A percentile compares a stretch with the other conserved stretches of the same genome.
These are phyloP conservation scores for Metarhizium sp. DNA, from an alignment of 2,329 filamentous ascomycete genomes.

Conservation along the genomic window DNA sequence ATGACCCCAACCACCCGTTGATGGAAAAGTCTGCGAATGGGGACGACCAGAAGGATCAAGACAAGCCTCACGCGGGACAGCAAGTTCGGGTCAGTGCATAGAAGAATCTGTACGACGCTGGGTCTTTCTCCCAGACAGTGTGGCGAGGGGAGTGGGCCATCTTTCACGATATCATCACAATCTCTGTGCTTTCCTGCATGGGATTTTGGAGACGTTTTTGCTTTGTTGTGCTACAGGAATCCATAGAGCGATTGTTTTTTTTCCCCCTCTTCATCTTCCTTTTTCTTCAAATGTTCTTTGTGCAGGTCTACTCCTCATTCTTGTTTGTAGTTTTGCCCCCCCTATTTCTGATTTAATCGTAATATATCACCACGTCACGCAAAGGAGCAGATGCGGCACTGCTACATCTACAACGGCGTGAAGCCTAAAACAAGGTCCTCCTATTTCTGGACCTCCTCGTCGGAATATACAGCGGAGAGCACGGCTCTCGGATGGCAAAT, in stretches of 20 bases:
- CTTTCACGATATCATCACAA: background rate
- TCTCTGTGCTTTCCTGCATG: background rate
- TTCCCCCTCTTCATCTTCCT: too few relatives aligned
- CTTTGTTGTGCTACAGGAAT: too few relatives aligned
- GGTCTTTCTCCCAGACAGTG: too few relatives aligned
- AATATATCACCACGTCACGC: background rate
- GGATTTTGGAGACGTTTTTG: too few relatives aligned
- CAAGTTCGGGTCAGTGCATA: constrained; percentile 5
- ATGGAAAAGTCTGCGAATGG: constrained; percentile 9
- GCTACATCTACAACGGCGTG: background rate
- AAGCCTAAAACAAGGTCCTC: background rate
- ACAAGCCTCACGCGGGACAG: background rate
- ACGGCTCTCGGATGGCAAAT: constrained; percentile 1
- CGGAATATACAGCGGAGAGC: background rate
- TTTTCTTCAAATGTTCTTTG: too few relatives aligned
- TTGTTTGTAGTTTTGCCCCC: too few relatives aligned
- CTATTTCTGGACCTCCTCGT: background rate
- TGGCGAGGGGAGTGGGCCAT: too few relatives aligned
- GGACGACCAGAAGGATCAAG: constrained; percentile 3
- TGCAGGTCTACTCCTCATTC: too few relatives aligned
- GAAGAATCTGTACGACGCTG: background rate
- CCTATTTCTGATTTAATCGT: too few relatives aligned
- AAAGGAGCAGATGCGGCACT: background rate
- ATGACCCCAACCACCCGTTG: constrained; percentile 55
- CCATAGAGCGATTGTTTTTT: too few relatives aligned